Conservation (phyloP, 192 early-diverging fungal species). For the Coemansia asiatica region DNA sequence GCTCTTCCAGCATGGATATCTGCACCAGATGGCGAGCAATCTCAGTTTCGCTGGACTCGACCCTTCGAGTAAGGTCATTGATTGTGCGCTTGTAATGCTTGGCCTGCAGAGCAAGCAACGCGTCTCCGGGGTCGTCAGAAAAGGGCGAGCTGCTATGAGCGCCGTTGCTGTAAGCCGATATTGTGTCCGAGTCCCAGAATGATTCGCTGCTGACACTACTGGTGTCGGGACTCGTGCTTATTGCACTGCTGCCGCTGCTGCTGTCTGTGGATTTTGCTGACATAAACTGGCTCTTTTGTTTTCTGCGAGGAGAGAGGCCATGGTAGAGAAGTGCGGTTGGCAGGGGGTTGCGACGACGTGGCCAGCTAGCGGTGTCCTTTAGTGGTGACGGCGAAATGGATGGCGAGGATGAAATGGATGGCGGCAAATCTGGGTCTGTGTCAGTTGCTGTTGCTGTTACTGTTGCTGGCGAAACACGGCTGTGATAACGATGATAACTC, state of each 20-base stretch:
- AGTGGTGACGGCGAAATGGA: neutral
- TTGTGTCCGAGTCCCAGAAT: conserved; percentile 27
- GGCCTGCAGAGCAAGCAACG: conserved; percentile 12
- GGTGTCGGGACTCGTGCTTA: neutral
- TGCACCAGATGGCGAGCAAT: conserved; percentile 12
- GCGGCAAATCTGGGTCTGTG: too few relatives aligned
- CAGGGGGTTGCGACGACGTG: conserved; percentile 42
- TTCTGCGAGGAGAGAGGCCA: conserved; percentile 24
- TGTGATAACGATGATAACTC: neutral
- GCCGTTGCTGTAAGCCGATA: conserved; percentile 18
- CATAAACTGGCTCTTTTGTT: neutral
- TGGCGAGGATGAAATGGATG: neutral
- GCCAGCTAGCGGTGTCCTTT: conserved; percentile 28
- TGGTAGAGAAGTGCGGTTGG: conserved; percentile 20
- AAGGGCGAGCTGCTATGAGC: conserved; percentile 8
- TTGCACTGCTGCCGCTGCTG: neutral
- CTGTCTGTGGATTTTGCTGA: neutral
- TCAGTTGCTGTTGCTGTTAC: neutral
- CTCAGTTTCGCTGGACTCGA: conserved; percentile 31
- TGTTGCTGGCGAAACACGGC: too few relatives aligned
- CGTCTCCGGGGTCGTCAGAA: conserved; percentile 16
- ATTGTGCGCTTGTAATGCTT: conserved; percentile 37
- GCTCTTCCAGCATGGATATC: conserved; percentile 14
- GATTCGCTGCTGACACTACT: conserved; percentile 8
- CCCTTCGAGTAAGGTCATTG: conserved; percentile 23